phyloP scores from a whole-genome alignment of 192 early-diverging fungal genomes.

The Coemansia sp. region DNA sequence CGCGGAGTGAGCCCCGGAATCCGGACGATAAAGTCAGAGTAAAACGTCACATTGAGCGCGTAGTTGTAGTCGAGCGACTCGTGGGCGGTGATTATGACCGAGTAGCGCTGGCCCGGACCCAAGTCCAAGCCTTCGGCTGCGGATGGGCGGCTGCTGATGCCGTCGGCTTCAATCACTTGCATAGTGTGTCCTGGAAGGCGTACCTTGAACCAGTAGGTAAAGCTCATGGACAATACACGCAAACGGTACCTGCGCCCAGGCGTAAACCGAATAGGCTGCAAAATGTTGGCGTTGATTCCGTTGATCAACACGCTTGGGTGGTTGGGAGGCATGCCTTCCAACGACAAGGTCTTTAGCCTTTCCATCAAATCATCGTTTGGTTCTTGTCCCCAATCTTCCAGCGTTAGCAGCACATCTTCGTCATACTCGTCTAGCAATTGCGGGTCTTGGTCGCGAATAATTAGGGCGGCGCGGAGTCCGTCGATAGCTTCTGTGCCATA shows the following conservation, averaged over 20 bases:
- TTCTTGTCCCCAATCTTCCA: constrained; percentile 64
- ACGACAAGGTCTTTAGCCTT: constrained; percentile 34
- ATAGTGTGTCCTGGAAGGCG: constrained; percentile 76
- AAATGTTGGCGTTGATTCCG: constrained; percentile 35
- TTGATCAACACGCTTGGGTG: constrained; percentile 35
- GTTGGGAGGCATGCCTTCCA: neutral
- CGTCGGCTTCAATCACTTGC: constrained; percentile 79
- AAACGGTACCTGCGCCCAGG: constrained; percentile 76
- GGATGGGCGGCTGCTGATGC: constrained; percentile 57
- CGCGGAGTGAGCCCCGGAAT: constrained; percentile 54
- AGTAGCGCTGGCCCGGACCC: constrained; percentile 73
- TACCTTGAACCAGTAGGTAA: constrained; percentile 67
- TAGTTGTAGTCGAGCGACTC: constrained; percentile 60
- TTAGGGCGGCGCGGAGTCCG: constrained; percentile 67
- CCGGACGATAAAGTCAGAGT: constrained; percentile 60
- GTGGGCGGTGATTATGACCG: constrained; percentile 75
- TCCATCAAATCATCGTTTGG: constrained; percentile 7
- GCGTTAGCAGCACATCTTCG: constrained; percentile 57
- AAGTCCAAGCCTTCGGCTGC: constrained; percentile 58
- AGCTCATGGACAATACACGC: constrained; percentile 71
- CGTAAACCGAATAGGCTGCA: constrained; percentile 54
- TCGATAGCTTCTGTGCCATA: constrained; percentile 73
- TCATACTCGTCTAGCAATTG: constrained; percentile 53
- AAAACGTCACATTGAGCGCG: constrained; percentile 65
- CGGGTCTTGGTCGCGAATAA: constrained; percentile 55